Base-by-base conservation (phyloP, 176 grass and related monocot species). In the Musa acuminata region DNA sequence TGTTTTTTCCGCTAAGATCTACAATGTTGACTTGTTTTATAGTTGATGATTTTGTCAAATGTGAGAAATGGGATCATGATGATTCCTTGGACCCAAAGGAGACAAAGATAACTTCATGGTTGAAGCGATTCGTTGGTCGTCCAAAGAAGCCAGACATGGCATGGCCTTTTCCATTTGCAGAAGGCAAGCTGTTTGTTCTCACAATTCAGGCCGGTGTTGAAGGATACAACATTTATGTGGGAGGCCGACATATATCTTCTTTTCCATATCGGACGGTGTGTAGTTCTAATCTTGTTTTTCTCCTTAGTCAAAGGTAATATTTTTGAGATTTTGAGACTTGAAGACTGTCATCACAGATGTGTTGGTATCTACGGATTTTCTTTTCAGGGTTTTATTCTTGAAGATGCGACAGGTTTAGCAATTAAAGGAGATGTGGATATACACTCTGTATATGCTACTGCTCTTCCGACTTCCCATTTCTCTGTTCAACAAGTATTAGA, bases 61-160 rank as follows among this genome's bases (percentile, higher is more conserved):
- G 95, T 67, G 90, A 91, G 78, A 89, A 81, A 82, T 99, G 95
- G 95, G 84, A 91, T 25, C 80, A 78, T 2, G 76, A 23, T 2
- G 83, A 79, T 67, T 27, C 29, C 35, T 72, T 27, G 80, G 75
- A 94, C 27, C 67, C 75, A 12, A 87, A 88, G 50, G 82, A 87
- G 82, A 82, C 82, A 22, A 93, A 87, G 74, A 76, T 84, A 79
- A 84, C 53, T 71, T 87, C 80, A 55, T 94, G 95, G 95, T 81
- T 99, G 72, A 93, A 94, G 63, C 87, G 90, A 71, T 99, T 99
- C 82, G 87, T 99, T 0, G 90, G 88, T 59, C 86, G 84, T 73
- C 86, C 84, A 69, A 98, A 98, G 77, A 98, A 98, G 58, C 90
- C 95, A 83, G 88, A 86, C 82, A 85, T 98, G 80, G 89, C 53